These are phyloP conservation scores for Microthyrium microscopicum DNA, from an alignment of 2,329 filamentous ascomycete genomes.

Conservation along the genomic window DNA sequence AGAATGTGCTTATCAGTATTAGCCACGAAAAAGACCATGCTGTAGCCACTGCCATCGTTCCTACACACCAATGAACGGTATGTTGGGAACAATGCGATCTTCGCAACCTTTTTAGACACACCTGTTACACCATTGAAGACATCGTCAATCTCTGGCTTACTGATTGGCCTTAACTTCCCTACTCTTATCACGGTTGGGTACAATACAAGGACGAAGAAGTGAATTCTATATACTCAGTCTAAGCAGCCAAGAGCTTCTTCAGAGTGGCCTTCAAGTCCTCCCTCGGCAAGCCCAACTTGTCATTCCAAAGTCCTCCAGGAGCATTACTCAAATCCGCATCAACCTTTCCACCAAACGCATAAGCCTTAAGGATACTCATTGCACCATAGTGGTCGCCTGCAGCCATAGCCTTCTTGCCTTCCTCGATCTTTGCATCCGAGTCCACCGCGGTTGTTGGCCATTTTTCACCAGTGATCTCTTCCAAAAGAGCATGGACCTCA, in stretches of 20 bases:
- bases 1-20: conserved; percentile 57
- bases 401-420: background rate
- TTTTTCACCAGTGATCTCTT: conserved; percentile 35
- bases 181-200: no score
- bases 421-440: conserved; percentile 13
- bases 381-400: conserved; percentile 1
- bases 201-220: no score
- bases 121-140: no score
- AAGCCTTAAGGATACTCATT: conserved; percentile 1
- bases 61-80: conserved; percentile 11
- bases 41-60: conserved; percentile 48
- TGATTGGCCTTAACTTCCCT: no score
- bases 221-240: no score
- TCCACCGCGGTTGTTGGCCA: conserved; percentile 30
- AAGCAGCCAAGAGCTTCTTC: no score
- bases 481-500: conserved; percentile 35
- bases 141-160: no score
- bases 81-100: no score
- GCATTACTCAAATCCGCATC: conserved; percentile 2
- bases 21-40: conserved; percentile 80
- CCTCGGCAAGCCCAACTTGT: conserved; percentile 3
- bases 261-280: conserved; percentile 5
- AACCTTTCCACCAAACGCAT: background rate
- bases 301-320: conserved; percentile 6
- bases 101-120: no score